Conservation (phyloP, 352 stramenopile species). For the Phytophthora fragariaefolia region DNA sequence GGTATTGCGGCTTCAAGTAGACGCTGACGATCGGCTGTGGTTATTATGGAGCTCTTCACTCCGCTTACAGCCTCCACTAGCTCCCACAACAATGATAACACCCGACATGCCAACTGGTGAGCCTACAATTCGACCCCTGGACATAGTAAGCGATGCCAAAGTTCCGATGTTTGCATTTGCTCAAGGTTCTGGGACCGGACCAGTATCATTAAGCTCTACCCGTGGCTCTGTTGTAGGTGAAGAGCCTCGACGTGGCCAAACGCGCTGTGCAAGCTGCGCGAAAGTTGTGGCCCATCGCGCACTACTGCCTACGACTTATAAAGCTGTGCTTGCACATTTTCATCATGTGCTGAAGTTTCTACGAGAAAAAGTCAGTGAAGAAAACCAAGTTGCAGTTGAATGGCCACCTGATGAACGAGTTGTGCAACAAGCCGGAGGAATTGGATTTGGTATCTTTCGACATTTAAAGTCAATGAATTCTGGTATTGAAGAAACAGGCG, state of each 20-base stretch:
- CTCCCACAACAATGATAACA: not conserved
- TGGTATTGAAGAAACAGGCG: slow-evolving; percentile 16
- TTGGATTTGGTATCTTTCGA: slow-evolving; percentile 92
- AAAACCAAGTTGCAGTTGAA: slow-evolving; percentile 61
- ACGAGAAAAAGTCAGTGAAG: slow-evolving; percentile 47
- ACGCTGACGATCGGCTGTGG: slow-evolving; percentile 94
- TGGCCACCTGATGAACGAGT: slow-evolving; percentile 92
- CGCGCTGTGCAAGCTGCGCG: slow-evolving; percentile 89
- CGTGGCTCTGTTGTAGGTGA: slow-evolving; percentile 16
- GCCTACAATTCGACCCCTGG: slow-evolving; percentile 47
- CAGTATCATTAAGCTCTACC: slow-evolving; percentile 26
- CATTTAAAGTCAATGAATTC: slow-evolving; percentile 27
- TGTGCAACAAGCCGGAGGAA: slow-evolving; percentile 88
- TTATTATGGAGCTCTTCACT: slow-evolving; percentile 95
- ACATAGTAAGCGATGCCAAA: slow-evolving; percentile 74
- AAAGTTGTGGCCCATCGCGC: slow-evolving; percentile 63
- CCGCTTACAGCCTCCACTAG: slow-evolving; percentile 54
- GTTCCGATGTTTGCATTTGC: slow-evolving; percentile 61
- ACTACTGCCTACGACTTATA: slow-evolving; percentile 92
- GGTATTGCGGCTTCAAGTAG: slow-evolving; percentile 96
- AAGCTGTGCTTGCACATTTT: slow-evolving; percentile 95
- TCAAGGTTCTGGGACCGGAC: slow-evolving; percentile 28
- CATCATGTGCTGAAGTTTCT: slow-evolving; percentile 86
- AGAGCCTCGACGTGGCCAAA: slow-evolving; percentile 36
- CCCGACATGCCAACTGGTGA: slow-evolving; percentile 13